Conservation (phyloP, 1,284 basidiomycete genomes). For the Agaricales sp. region DNA sequence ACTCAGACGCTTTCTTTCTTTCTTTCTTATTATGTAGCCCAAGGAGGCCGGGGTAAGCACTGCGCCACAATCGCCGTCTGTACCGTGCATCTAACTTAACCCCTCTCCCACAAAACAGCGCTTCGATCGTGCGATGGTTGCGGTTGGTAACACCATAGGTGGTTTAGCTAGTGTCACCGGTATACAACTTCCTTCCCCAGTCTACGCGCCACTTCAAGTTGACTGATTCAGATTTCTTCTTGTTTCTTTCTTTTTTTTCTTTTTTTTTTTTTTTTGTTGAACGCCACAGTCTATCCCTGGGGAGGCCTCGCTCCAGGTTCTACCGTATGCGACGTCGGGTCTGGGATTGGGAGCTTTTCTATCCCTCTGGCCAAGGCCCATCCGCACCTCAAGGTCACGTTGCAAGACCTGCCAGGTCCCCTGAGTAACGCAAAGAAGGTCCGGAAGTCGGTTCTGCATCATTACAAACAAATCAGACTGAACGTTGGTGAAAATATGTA, state of each 20-base stretch:
- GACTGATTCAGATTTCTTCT: not conserved
- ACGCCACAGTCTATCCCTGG: constrained; percentile 32
- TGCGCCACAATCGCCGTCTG: constrained; percentile 12
- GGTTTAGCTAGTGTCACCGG: not conserved
- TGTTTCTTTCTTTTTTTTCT: not conserved
- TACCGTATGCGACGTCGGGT: constrained; percentile 37
- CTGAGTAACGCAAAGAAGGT: constrained; percentile 23
- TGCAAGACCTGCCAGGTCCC: constrained; percentile 35
- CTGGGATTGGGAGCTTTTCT: constrained; percentile 31
- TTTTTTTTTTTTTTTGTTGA: not conserved
- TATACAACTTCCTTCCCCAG: no score
- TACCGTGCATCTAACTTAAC: constrained; percentile 11
- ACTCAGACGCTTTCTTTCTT: not conserved
- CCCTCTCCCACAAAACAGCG: constrained; percentile 11
- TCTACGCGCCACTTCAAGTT: no score
- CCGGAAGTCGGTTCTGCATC: constrained; percentile 6
- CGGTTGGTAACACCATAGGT: not conserved
- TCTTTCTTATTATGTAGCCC: not conserved
- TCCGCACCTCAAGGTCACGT: constrained; percentile 28
- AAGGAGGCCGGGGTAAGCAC: not conserved
- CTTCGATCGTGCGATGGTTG: constrained; percentile 19
- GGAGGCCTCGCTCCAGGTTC: constrained; percentile 21
- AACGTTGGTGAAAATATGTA: constrained; percentile 6
- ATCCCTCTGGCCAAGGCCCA: constrained; percentile 28
- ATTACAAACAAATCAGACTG: not conserved